Evolutionary conservation across 208 protist species (phyloP).

Genomic region (Leptomonas pyrrhocoris): DNA sequence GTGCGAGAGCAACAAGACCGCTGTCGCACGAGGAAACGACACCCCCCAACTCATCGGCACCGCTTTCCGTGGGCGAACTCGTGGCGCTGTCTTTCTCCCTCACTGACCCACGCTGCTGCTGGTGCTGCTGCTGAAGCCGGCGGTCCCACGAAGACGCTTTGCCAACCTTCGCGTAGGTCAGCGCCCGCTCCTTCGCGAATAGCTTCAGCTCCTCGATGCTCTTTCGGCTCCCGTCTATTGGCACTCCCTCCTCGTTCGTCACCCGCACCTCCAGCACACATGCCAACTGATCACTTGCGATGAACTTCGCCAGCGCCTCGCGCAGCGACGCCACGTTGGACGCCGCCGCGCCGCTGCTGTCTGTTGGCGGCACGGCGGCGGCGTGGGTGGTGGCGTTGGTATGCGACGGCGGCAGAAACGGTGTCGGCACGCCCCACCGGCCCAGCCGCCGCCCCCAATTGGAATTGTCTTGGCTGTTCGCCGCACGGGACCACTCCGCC

Average conservation of each 20-base stretch:
- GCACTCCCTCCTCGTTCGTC: background rate
- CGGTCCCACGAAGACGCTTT: constrained; percentile 9
- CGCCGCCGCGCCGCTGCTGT: background rate
- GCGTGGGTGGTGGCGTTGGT: background rate
- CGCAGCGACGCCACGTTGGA: background rate
- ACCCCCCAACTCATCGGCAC: too few relatives aligned
- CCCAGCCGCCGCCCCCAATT: background rate
- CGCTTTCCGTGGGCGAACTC: background rate
- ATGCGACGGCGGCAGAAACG: background rate
- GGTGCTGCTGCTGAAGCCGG: background rate
- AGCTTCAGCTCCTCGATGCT: constrained; percentile 19
- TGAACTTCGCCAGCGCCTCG: constrained; percentile 11
- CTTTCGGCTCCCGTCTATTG: constrained; percentile 13
- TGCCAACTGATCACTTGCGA: constrained; percentile 14
- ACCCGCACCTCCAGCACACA: constrained; percentile 23
- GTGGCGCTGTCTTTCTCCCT: background rate
- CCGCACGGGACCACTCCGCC: constrained; percentile 7
- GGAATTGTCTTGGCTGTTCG: background rate
- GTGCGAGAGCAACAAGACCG: too few relatives aligned
- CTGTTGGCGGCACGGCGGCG: background rate
- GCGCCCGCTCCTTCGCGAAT: constrained; percentile 21
- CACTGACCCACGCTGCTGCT: background rate
- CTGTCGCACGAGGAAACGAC: too few relatives aligned
- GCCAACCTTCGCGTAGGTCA: constrained; percentile 15
- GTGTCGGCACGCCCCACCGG: constrained; percentile 5